Conservation (phyloP, 495 filamentous ascomycete species). For the Massariosphaeria phaeospora region DNA sequence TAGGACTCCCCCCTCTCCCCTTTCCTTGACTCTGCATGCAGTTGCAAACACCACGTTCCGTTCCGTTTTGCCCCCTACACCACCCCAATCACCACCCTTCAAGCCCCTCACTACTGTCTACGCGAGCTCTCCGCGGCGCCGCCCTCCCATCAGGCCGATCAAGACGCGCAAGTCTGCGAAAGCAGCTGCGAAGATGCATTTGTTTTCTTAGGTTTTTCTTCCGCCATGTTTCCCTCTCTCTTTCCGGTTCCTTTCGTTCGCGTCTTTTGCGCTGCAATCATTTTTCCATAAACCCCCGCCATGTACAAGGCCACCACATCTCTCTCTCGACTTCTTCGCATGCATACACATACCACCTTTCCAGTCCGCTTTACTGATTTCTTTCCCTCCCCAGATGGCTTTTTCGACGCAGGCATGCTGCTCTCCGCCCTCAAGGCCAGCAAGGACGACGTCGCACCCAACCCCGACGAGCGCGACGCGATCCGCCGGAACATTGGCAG, state of each 20-base stretch:
- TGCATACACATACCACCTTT: slow-evolving; percentile 23
- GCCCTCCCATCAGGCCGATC: slow-evolving; percentile 6
- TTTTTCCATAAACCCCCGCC: not conserved
- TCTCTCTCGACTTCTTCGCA: slow-evolving; percentile 28
- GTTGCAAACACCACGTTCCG: slow-evolving; percentile 7
- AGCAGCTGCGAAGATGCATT: slow-evolving; percentile 24
- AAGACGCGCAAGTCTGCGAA: slow-evolving; percentile 13
- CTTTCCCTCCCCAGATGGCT: slow-evolving; percentile 63
- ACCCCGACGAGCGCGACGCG: slow-evolving; percentile 48
- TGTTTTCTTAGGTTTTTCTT: slow-evolving; percentile 24
- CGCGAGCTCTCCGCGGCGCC: slow-evolving; percentile 18
- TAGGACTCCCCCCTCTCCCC: slow-evolving; percentile 49
- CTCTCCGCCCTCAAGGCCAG: slow-evolving; percentile 76
- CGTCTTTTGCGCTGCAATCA: not conserved
- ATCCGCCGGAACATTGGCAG: slow-evolving; percentile 44
- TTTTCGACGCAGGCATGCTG: slow-evolving; percentile 94
- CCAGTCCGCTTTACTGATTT: slow-evolving; percentile 28
- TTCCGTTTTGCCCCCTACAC: slow-evolving; percentile 23
- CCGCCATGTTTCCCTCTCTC: slow-evolving; percentile 15
- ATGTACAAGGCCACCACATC: not conserved
- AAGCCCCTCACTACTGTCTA: slow-evolving; percentile 24
- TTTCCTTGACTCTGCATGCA: slow-evolving; percentile 29
- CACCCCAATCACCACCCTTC: slow-evolving; percentile 28
- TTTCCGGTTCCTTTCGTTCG: slow-evolving; percentile 14
- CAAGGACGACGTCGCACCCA: slow-evolving; percentile 42